Evolutionary conservation across 202 grass and related monocot species (phyloP).

Genomic region (Zoysia matrella): DNA sequence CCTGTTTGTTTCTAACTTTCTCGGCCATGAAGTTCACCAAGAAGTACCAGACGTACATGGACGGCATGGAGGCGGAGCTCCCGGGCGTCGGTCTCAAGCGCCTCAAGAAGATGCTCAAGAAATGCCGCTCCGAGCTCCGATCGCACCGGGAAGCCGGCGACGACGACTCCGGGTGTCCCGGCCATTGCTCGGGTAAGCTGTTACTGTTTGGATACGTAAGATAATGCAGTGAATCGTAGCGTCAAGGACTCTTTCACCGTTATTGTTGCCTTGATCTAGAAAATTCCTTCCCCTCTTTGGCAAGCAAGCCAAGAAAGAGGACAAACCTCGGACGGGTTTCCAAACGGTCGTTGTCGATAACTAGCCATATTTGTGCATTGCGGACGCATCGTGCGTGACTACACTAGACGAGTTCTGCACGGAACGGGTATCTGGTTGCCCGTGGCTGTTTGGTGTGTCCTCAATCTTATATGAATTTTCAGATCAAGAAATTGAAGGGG

Average conservation of each 20-base stretch:
- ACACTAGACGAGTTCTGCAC: neutral
- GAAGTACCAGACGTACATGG: constrained; percentile 86
- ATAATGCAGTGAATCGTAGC: neutral
- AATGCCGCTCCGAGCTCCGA: constrained; percentile 50
- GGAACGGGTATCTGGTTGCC: neutral
- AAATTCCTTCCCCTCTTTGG: neutral
- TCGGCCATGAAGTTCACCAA: constrained; percentile 82
- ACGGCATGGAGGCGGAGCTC: constrained; percentile 64
- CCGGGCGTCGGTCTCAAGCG: constrained; percentile 81
- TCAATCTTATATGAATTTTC: neutral
- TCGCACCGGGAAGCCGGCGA: neutral
- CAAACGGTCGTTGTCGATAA: neutral
- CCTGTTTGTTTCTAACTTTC: too few relatives aligned
- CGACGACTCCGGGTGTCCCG: constrained; percentile 36
- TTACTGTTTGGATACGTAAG: too few relatives aligned
- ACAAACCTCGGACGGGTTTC: neutral
- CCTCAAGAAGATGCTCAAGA: constrained; percentile 90
- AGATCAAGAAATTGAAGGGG: neutral
- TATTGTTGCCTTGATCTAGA: neutral
- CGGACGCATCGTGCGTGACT: neutral
- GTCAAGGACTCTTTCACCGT: neutral
- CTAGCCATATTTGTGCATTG: constrained; percentile 5
- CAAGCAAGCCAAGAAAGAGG: constrained; percentile 5
- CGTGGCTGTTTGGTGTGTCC: neutral
- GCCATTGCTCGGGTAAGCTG: constrained; percentile 51